A percentile compares a stretch with the other conserved stretches of the same genome.
phyloP scores from a whole-genome alignment of 805 yeast genomes.

The Saccharomycopsis capsularis region DNA sequence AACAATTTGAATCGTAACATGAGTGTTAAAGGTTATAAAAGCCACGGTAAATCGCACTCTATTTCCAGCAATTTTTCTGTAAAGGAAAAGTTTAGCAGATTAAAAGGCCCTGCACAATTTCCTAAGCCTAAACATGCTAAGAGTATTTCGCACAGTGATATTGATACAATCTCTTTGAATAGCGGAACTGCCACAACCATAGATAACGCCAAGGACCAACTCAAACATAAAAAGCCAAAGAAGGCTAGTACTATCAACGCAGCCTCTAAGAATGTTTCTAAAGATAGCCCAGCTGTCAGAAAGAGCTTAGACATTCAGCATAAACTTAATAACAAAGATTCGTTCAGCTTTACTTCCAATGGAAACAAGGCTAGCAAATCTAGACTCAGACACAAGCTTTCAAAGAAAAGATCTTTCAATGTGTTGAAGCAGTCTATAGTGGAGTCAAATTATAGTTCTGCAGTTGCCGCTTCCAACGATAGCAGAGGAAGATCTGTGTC shows the following conservation, averaged over 20 bases:
- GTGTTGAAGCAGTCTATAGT: slow-evolving; percentile 20
- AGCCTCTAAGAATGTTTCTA: neutral
- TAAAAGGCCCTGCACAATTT: neutral
- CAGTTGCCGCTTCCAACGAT: neutral
- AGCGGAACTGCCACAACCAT: too few species aligned
- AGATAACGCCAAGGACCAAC: neutral
- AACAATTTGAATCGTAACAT: neutral
- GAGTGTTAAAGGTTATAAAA: slow-evolving; percentile 9
- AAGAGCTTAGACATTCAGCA: too few species aligned
- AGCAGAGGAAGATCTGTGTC: neutral
- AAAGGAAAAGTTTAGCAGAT: neutral
- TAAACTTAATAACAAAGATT: neutral
- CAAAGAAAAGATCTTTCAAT: slow-evolving; percentile 18
- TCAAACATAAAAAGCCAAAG: neutral
- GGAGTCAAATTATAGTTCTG: slow-evolving; percentile 8
- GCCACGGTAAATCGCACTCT: slow-evolving; percentile 15
- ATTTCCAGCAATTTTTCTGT: slow-evolving; percentile 18
- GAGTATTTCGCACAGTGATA: neutral
- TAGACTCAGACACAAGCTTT: slow-evolving; percentile 7
- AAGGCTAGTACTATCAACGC: neutral
- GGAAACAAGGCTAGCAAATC: neutral
- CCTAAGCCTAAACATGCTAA: neutral
- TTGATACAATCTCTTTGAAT: too few species aligned
- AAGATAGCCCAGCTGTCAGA: neutral
- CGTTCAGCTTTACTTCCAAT: neutral